A percentile compares a stretch with the other conserved stretches of the same genome.
phyloP scores from a whole-genome alignment of 2,329 filamentous ascomycete genomes.

The Fusarium sp. region DNA sequence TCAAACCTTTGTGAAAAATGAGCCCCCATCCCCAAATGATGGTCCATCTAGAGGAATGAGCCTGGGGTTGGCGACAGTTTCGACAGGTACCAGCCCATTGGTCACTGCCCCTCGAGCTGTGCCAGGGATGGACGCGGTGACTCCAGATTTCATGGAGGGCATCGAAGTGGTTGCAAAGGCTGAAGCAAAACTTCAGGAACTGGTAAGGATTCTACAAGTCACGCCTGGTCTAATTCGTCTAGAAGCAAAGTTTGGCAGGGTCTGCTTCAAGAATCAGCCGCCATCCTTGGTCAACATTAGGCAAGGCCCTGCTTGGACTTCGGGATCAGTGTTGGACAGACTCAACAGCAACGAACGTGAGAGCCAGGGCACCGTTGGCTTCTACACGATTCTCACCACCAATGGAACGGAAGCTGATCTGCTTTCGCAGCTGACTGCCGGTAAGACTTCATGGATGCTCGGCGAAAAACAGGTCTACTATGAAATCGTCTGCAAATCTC shows the following conservation, averaged over 20 bases:
- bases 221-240: constrained; percentile 43
- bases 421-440: constrained; percentile 22
- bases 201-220: constrained; percentile 37
- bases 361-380: constrained; percentile 30
- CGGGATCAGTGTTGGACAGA: constrained; percentile 5
- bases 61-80: neutral
- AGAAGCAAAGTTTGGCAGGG: constrained; percentile 45
- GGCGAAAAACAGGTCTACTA: constrained; percentile 39
- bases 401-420: constrained; percentile 42
- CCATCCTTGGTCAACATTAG: constrained; percentile 35
- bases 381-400: constrained; percentile 46
- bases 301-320: constrained; percentile 31
- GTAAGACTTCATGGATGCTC: constrained; percentile 36
- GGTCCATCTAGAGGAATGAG: neutral
- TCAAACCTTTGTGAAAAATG: neutral
- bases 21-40: neutral
- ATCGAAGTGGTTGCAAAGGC: constrained; percentile 18
- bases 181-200: constrained; percentile 16
- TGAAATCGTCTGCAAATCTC: constrained; percentile 41
- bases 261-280: constrained; percentile 42
- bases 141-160: neutral
- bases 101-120: neutral
- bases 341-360: constrained; percentile 15
- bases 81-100: neutral
- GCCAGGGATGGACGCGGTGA: constrained; percentile 20